Evolutionary conservation across 306 rosid genomes (phyloP), one percentile per base, ranked within the genome.

Genomic region (Quercus mongolica): DNA sequence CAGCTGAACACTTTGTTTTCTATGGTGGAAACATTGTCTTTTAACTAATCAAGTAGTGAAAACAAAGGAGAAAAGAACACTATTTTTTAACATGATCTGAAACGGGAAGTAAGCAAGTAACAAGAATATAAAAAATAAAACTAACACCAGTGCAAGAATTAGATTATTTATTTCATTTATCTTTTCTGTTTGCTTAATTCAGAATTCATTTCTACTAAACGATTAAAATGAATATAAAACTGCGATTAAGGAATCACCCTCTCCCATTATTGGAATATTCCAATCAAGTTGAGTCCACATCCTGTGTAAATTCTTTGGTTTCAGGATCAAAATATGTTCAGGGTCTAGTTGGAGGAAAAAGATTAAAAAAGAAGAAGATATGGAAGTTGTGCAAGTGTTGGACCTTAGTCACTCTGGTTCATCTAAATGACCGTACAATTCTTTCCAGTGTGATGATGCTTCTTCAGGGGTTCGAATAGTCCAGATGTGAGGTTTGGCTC

Each of bases 401-500:
- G 51, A 73, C 55, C 15, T 46, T 30, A 30, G 20, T 82, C 76
- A 83, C 71, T 93, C 87, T 69, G 70, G 78, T 71, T 87, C 80
- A 31, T 92, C 93, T 79, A 92, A 79, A 88, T 91, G 93, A 75
- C 91, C 94, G 64, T 76, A 92, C 12, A 74, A 62, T 58, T 77
- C 38, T 56, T 82, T 76, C 99, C 96, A 95, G 78, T 86, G 3
- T 11, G 81, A 56, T 4, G 96, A 85, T 78, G 97, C 89, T 86
- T 86, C 97, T 86, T 89, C 90, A n/a, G 86, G 88, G 15, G 94
- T 88, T 54, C 95, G 91, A 76, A 86, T 85, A 54, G 84, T 86
- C 99, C 96, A 95, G 33, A 92, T 84, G 76, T 92, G 99, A 76
- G 84, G 3, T 84, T 87, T 88, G 41, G 87, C 82, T 73, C 86